Base-by-base conservation (phyloP, 257 asterid species). In the Thymus quinquecostatus region DNA sequence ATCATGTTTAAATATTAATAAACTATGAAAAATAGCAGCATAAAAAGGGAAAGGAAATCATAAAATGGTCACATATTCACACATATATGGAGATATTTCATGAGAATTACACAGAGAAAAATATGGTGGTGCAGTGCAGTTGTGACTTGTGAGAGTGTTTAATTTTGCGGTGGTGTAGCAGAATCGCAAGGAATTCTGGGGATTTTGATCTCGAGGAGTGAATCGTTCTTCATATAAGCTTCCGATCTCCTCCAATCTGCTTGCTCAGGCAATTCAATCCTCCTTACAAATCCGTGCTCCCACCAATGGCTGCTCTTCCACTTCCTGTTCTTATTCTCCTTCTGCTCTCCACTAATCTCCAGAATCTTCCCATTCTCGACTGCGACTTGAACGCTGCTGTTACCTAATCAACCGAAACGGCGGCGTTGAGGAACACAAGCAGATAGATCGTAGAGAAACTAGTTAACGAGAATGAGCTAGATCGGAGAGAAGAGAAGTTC, bases 241-340 rank as follows among this genome's bases (percentile, higher is more conserved):
- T 86, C 92, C 10, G 80, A 30, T 80, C 80, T 88, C 48, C 73
- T 82, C 88, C 89, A 88, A 21, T 85, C 96, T 10, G 82, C 48
- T 48, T 83, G 76, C 21, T 81, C 84, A 8, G 92, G 91, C 66
- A 92, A 70, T 62, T 92, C 98, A 44, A 92, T 63, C 87, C 98
- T 80, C 48, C 98, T 73, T 27, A 86, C 96, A 57, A 40, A 89
- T 8, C 96, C 96, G n/a, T 86, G 81, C 83, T 92, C 98, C 96
- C 96, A 92, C 98, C 96, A 89, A 0, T 79, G 78, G 56, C 82
- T 34, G 44, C 72, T 78, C 78, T 69, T 86, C 98, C 98, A 88
- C 28, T 85, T 85, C 73, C 73, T 78, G 4, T 69, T 64, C 76
- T 58, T 76, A 1, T 65, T 7, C 60, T 81, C 86, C 10, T 58